phyloP scores from a whole-genome alignment of 306 rosid genomes.

The Trifolium pratense region DNA sequence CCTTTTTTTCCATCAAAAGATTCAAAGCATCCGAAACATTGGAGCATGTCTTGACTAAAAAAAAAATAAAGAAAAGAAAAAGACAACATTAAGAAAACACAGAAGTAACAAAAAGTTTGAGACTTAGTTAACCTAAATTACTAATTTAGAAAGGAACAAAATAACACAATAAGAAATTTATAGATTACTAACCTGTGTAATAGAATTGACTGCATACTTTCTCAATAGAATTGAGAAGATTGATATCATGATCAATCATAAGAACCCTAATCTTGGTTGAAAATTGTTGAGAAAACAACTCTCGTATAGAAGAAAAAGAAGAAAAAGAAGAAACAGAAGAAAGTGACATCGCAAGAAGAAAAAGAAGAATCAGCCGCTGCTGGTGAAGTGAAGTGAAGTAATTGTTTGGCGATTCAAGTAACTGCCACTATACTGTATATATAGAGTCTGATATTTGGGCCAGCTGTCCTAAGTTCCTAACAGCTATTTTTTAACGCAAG shows the following conservation, averaged over 20 bases:
- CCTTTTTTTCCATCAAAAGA: too few species aligned
- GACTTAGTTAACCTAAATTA: not conserved
- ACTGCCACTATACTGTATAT: too few species aligned
- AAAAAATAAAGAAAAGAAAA: not conserved
- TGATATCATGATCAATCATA: constrained; percentile 62
- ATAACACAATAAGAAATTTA: not conserved
- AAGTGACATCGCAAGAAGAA: not conserved
- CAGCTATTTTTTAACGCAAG: too few species aligned
- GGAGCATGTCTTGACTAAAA: constrained; percentile 55
- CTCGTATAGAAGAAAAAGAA: not conserved
- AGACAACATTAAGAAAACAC: not conserved
- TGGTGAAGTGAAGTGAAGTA: too few species aligned
- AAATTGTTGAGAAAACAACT: constrained; percentile 37
- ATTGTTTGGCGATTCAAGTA: too few species aligned
- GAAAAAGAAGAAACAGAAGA: too few species aligned
- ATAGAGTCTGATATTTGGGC: too few species aligned
- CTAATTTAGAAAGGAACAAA: not conserved
- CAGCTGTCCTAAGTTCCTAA: too few species aligned
- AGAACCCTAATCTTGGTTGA: constrained; percentile 63
- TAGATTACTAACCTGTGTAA: constrained; percentile 45
- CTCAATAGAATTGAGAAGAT: constrained; percentile 45
- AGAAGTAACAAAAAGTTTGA: not conserved
- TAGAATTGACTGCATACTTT: constrained; percentile 49
- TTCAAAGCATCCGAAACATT: too few species aligned
- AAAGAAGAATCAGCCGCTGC: too few species aligned